Evolutionary conservation across 2,329 filamentous ascomycete species (phyloP).

Genomic region (Xylaria sp.): DNA sequence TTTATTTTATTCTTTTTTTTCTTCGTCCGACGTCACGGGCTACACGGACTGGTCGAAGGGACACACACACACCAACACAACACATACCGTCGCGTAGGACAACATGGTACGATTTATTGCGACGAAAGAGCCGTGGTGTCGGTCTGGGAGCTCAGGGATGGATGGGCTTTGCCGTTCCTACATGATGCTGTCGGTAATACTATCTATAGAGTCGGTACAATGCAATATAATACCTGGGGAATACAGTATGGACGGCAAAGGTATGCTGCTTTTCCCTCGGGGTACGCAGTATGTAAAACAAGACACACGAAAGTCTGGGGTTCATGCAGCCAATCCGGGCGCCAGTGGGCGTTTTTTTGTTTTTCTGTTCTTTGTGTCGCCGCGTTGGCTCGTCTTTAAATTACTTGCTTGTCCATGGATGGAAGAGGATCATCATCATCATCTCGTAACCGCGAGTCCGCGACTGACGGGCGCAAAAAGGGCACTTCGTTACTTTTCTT

Average conservation of each 20-base stretch:
- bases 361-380: slow-evolving; percentile 17
- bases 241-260: slow-evolving; percentile 9
- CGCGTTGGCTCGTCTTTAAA: slow-evolving; percentile 4
- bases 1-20: background rate
- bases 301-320: slow-evolving; percentile 21
- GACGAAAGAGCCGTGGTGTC: slow-evolving; percentile 2
- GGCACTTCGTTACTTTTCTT: too few species aligned
- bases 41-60: too few species aligned
- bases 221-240: too few species aligned
- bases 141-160: background rate
- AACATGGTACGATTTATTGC: slow-evolving; percentile 4
- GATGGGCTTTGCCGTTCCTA: slow-evolving; percentile 2
- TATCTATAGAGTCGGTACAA: too few species aligned
- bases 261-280: background rate
- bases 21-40: background rate
- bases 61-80: background rate
- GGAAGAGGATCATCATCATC: too few species aligned
- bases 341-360: slow-evolving; percentile 19
- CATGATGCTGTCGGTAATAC: background rate
- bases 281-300: background rate
- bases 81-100: slow-evolving; percentile 1
- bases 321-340: slow-evolving; percentile 28
- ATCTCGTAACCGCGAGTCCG: too few species aligned
- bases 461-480: too few species aligned
- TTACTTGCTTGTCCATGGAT: background rate